Evolutionary conservation across 169 alveolate genomes (phyloP).

Genomic region (Eimeria sp.): DNA sequence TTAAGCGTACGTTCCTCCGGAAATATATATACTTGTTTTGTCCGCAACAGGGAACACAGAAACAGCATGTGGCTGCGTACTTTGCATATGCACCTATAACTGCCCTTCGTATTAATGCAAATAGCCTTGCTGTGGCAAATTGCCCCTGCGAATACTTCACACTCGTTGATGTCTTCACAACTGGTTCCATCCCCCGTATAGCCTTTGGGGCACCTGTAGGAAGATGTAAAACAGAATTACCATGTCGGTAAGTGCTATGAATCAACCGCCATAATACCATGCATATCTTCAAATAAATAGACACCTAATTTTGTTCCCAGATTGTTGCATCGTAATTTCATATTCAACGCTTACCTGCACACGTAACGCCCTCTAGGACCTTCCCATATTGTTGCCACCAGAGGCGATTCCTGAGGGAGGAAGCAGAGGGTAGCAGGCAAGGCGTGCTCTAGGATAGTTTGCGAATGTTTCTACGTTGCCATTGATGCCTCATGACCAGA

Average conservation of each 20-base stretch:
- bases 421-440: neutral
- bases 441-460: too few species aligned
- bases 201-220: slow-evolving; percentile 74
- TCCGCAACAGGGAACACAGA: neutral
- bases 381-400: slow-evolving; percentile 73
- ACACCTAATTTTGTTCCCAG: neutral
- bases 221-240: neutral
- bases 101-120: slow-evolving; percentile 86
- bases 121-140: slow-evolving; percentile 85
- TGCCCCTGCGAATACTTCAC: slow-evolving; percentile 54
- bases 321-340: neutral
- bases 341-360: slow-evolving; percentile 22
- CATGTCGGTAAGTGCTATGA: neutral
- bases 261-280: neutral
- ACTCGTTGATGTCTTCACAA: slow-evolving; percentile 82
- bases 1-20: neutral
- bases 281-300: neutral
- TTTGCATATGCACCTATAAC: slow-evolving; percentile 85
- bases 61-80: slow-evolving; percentile 70
- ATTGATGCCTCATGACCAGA: neutral
- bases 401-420: slow-evolving; percentile 27
- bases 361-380: slow-evolving; percentile 69
- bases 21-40: neutral
- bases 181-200: slow-evolving; percentile 77
- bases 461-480: neutral